Conservation (phyloP, 2,329 filamentous ascomycete species). For the Alternaria tenuissima region DNA sequence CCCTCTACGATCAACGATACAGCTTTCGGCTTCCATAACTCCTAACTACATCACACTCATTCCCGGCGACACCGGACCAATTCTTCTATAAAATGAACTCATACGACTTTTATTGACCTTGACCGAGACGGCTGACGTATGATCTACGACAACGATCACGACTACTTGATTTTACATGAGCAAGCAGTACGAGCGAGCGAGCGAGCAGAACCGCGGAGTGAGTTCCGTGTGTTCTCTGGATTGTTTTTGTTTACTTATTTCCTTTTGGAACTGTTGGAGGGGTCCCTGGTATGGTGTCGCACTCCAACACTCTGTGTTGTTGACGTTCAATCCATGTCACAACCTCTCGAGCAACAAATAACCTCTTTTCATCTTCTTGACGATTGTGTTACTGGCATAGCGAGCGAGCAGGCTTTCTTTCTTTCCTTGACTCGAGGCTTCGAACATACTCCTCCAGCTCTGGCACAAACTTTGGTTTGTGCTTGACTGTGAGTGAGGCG, state of each 20-base stretch:
- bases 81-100: constrained; percentile 25
- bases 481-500: constrained; percentile 15
- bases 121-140: constrained; percentile 37
- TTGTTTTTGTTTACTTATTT: constrained; percentile 16
- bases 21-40: constrained; percentile 24
- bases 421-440: constrained; percentile 15
- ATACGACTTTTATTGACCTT: constrained; percentile 32
- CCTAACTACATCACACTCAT: constrained; percentile 45
- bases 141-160: constrained; percentile 34
- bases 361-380: constrained; percentile 31
- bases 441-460: constrained; percentile 17
- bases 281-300: constrained; percentile 12
- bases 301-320: constrained; percentile 20
- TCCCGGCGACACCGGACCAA: constrained; percentile 28
- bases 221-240: constrained; percentile 20
- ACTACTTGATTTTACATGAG: constrained; percentile 18
- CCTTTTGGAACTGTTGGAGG: constrained; percentile 13
- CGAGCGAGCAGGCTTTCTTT: constrained; percentile 31
- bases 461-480: not conserved
- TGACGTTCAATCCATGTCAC: constrained; percentile 3
- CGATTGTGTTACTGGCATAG: constrained; percentile 52
- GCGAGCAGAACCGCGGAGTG: constrained; percentile 15
- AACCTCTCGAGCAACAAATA: constrained; percentile 9
- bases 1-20: constrained; percentile 17
- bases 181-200: constrained; percentile 7